Base-by-base conservation (phyloP, 192 early-diverging fungal species). In the Coemansia sp. region DNA sequence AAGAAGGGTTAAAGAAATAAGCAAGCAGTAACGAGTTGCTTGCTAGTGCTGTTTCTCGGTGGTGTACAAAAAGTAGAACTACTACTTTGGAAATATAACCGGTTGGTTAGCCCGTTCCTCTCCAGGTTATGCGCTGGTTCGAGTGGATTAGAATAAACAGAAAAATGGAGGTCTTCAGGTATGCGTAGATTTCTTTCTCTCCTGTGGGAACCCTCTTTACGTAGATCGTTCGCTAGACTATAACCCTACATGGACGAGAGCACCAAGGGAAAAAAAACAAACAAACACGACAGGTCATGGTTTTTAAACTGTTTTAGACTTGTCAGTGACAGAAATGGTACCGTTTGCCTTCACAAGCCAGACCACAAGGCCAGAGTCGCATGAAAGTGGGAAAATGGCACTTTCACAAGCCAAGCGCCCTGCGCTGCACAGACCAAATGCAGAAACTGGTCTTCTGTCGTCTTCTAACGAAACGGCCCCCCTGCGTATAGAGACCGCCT, bases 261-360 rank as follows among this genome's bases (percentile, higher is more conserved):
- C 17, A 5, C 17, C 17, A 9, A 46, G 43, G n/a, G n/a, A n/a
- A n/a, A n/a, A n/a, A n/a, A n/a, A 46, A n/a, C 6, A 46, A 46
- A 1, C 43, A 46, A 13, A 46, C 1, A 46, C 43, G 35, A 17
- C n/a, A 46, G 43, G 3, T 15, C 13, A 23, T 23, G 20, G 23
- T 50, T 50, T 20, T 6, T 23, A 7, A 7, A 20, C 48, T 6
- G 48, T 50, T n/a, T 23, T 50, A 50, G 13, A 46, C 43, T 14
- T 3, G 13, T 4, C n/a, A 46, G 43, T 46, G 17, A 9, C 43
- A 46, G 17, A n/a, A n/a, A n/a, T 3, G 13, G 4, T 6, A n/a
- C 4, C 17, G 22, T 50, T 50, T 40, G n/a, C 14, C 22, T 42
- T 60, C 59, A 43, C 59, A 60, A 62, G 45, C 42, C 41, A 46